Conservation (phyloP, 192 early-diverging fungal species). For the Neocallimastix lanati region DNA sequence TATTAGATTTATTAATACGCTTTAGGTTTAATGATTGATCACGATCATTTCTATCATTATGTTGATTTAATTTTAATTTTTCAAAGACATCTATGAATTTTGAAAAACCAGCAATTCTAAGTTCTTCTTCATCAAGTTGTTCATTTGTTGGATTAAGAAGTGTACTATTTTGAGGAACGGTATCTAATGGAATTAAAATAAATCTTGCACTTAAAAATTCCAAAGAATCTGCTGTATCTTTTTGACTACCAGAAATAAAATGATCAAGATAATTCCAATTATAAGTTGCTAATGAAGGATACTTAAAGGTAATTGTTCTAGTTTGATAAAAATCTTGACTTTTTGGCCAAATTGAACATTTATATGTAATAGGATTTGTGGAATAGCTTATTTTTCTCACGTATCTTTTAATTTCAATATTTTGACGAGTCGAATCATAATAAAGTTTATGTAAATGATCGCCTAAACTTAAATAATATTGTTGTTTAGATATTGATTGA, state of each 20-base stretch:
- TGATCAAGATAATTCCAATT: constrained; percentile 92
- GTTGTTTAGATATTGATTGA: neutral
- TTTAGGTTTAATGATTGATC: neutral
- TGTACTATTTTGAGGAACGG: constrained; percentile 22
- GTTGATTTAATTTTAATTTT: constrained; percentile 29
- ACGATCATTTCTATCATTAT: constrained; percentile 16
- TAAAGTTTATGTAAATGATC: constrained; percentile 73
- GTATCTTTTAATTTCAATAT: constrained; percentile 76
- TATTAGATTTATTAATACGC: neutral
- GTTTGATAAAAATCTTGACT: constrained; percentile 36
- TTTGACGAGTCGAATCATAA: constrained; percentile 43
- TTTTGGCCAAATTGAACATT: constrained; percentile 72
- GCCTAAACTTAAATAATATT: constrained; percentile 69
- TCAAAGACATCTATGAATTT: constrained; percentile 68
- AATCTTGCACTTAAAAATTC: constrained; percentile 81
- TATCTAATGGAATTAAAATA: constrained; percentile 67
- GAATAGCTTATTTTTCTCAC: constrained; percentile 45
- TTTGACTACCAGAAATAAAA: constrained; percentile 70
- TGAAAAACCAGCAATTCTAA: constrained; percentile 67
- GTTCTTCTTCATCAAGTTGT: constrained; percentile 68
- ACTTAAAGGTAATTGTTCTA: constrained; percentile 42
- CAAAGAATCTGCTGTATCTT: constrained; percentile 54
- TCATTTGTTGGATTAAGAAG: constrained; percentile 28
- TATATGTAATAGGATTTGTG: constrained; percentile 39
- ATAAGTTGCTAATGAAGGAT: constrained; percentile 56